Conservation (phyloP, 192 early-diverging fungal genomes). For the Dissophora globulifera region DNA sequence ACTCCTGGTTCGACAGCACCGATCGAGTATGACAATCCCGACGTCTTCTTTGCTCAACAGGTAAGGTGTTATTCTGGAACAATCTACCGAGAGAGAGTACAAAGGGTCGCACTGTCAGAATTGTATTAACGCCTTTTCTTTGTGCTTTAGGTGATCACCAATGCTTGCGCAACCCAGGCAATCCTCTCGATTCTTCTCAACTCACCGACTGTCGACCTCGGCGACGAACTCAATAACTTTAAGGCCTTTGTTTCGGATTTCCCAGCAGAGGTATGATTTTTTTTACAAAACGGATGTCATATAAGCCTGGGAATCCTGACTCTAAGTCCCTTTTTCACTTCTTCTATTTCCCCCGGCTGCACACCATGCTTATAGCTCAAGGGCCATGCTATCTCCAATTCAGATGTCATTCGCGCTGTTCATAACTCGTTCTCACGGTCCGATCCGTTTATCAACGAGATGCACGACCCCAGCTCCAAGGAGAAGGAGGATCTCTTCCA, state of each 20-base stretch:
- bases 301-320: too few relatives aligned
- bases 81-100: too few relatives aligned
- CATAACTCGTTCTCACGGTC: slow-evolving; percentile 86
- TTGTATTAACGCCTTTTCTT: neutral
- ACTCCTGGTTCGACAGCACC: slow-evolving; percentile 30
- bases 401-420: slow-evolving; percentile 76
- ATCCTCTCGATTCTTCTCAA: slow-evolving; percentile 83
- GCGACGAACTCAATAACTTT: slow-evolving; percentile 72
- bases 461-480: slow-evolving; percentile 57
- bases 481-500: slow-evolving; percentile 83
- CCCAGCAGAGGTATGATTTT: slow-evolving; percentile 67
- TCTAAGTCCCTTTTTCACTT: too few relatives aligned
- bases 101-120: too few relatives aligned
- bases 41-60: slow-evolving; percentile 79
- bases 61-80: slow-evolving; percentile 15
- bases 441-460: slow-evolving; percentile 81
- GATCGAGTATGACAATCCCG: slow-evolving; percentile 42
- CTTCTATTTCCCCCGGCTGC: neutral
- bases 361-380: slow-evolving; percentile 59
- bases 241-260: slow-evolving; percentile 77
- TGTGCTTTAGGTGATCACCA: slow-evolving; percentile 73
- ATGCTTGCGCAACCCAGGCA: slow-evolving; percentile 90
- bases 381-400: slow-evolving; percentile 82
- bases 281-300: too few relatives aligned
- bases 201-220: slow-evolving; percentile 72